Percentiles rank a stretch among this genome's conserved stretches.
phyloP scores from a whole-genome alignment of 768 basidiomycete species.

The Mrakia hoshinonis region DNA sequence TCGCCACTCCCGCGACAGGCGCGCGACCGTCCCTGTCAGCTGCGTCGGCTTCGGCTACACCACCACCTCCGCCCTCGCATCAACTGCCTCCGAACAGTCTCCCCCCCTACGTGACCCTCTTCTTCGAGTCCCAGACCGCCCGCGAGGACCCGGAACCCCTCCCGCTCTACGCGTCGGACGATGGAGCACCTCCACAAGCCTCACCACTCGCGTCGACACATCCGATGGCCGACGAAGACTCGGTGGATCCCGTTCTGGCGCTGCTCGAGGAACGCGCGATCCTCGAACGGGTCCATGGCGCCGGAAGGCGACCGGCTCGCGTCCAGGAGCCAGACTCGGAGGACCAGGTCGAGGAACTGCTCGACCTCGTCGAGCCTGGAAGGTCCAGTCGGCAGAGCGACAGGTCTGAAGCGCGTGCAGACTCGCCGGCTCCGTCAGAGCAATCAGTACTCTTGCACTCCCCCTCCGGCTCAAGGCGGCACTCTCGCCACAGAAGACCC shows the following conservation, averaged over 20 bases:
- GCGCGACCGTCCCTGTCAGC: background rate
- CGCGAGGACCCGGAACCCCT: constrained; percentile 14
- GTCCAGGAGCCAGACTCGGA: background rate
- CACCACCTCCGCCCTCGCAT: background rate
- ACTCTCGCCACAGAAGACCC: no score
- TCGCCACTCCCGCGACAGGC: background rate
- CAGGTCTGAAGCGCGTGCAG: no score
- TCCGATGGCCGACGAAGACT: background rate
- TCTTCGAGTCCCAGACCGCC: constrained; percentile 8
- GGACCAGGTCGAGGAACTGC: no score
- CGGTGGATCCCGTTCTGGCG: background rate
- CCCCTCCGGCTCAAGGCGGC: no score
- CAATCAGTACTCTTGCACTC: no score
- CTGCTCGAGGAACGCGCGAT: background rate
- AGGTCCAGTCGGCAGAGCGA: no score
- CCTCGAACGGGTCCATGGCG: background rate
- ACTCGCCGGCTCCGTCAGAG: no score
- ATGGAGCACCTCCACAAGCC: background rate
- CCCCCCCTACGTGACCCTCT: constrained; percentile 1
- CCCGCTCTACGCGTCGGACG: background rate
- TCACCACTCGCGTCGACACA: background rate
- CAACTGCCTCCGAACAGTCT: background rate
- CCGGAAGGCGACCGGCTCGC: background rate
- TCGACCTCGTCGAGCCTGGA: no score
- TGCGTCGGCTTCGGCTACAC: background rate